phyloP scores from a whole-genome alignment of 192 early-diverging fungal genomes.

The Spinellus fusiger region DNA sequence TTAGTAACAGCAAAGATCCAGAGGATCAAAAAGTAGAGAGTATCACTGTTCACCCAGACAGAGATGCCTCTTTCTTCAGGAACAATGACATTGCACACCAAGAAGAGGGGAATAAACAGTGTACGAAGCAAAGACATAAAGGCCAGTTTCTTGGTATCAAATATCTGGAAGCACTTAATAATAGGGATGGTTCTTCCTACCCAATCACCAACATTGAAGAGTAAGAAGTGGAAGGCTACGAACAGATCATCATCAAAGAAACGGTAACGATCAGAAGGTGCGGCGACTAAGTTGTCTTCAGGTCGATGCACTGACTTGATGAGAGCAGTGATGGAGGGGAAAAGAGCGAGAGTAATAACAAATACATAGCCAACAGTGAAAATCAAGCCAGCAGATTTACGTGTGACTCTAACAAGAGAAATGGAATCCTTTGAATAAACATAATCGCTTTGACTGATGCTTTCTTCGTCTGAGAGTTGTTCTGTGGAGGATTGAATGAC shows the following conservation, averaged over 20 bases:
- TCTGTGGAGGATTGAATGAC: neutral
- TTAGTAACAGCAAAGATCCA: conserved; percentile 59
- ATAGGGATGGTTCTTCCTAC: conserved; percentile 50
- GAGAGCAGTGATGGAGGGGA: conserved; percentile 67
- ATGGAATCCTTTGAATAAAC: neutral
- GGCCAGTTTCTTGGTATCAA: conserved; percentile 38
- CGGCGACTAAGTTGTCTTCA: neutral
- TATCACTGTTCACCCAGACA: conserved; percentile 37
- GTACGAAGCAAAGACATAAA: conserved; percentile 43
- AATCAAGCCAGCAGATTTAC: conserved; percentile 29
- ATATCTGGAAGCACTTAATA: conserved; percentile 41
- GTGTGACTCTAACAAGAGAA: conserved; percentile 7
- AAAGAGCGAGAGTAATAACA: conserved; percentile 62
- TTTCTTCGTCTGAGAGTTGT: neutral
- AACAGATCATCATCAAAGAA: conserved; percentile 51
- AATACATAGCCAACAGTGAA: conserved; percentile 54
- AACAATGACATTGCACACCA: conserved; percentile 60
- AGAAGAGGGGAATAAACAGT: conserved; percentile 61
- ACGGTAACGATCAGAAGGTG: conserved; percentile 2
- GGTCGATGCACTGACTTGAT: conserved; percentile 43
- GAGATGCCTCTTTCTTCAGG: conserved; percentile 29
- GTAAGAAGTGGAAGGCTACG: conserved; percentile 68
- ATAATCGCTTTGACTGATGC: neutral
- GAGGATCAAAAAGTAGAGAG: conserved; percentile 46
- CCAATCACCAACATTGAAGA: conserved; percentile 71